Base-by-base conservation (phyloP, 192 early-diverging fungal species). In the Gorgonomyces haynaldii region DNA sequence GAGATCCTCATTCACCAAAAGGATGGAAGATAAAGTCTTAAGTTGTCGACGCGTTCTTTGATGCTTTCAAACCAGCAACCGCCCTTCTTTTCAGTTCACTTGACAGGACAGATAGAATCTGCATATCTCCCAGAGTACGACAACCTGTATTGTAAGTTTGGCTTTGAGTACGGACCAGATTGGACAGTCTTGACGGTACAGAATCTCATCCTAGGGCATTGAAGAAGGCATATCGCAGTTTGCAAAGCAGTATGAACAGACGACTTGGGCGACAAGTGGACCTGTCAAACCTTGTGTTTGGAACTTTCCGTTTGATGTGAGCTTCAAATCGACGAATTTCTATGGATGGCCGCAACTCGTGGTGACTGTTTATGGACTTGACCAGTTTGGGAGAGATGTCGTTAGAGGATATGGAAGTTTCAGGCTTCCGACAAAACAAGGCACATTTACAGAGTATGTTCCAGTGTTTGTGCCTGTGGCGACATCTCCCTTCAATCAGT, bases 141-240 rank as follows among this genome's bases (percentile, higher is more conserved):
- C 53, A 69, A 78, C 53, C 39, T 78, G 20, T 78, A 78, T 42
- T 75, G 70, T 60, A 78, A 78, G 56, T 70, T 75, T 63, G 67
- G 66, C 19, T 66, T 78, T 38, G 37, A 60, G n/a, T 50, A 72
- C 49, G 76, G 76, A 2, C 70, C 67, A 6, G 75, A 78, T 41
- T 77, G 74, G 75, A 48, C 44, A 3, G 54, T 75, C 13, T 22
- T 74, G 1, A 42, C 60, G 28, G 69, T 72, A 57, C 10, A 50
- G 37, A 13, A 12, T 23, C 19, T 17, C 3, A 4, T 19, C 28
- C 10, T 24, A 72, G 61, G 76, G 76, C 2, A 41, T 79, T 4
- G 74, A 78, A 45, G 76, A 79, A 53, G 76, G 76, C 28, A 62
- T 79, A 10, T 71, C 75, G 4, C 76, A 79, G 38, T 20, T 72